Percentiles rank a stretch among this genome's conserved stretches.
phyloP scores from a whole-genome alignment of 2,329 filamentous ascomycete species.

The Venturia pyrina region DNA sequence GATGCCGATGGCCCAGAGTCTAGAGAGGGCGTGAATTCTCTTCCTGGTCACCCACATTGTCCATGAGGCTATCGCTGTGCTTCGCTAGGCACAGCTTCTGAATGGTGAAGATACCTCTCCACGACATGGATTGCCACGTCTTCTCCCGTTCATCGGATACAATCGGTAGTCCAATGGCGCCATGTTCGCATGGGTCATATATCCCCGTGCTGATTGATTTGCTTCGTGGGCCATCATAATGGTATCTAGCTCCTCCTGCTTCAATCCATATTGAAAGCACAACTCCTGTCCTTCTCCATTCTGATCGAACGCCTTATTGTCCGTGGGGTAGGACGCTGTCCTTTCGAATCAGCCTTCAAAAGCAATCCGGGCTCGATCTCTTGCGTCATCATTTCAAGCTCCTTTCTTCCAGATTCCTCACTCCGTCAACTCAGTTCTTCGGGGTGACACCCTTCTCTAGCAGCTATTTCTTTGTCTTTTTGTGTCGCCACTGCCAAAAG shows the following conservation, averaged over 20 bases:
- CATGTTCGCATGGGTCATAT: neutral
- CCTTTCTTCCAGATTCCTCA: neutral
- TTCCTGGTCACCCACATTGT: neutral
- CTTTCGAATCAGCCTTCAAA: neutral
- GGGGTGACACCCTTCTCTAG: neutral
- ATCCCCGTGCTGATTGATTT: neutral
- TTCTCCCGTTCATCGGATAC: neutral
- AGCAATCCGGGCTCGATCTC: neutral
- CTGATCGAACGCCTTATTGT: neutral
- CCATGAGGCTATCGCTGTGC: neutral
- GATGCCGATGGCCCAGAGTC: neutral
- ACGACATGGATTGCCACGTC: neutral
- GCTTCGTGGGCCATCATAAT: neutral
- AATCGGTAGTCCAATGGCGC: neutral
- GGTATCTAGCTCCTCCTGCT: neutral
- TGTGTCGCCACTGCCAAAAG: neutral
- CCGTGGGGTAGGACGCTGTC: neutral
- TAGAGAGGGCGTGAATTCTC: neutral
- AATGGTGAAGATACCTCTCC: neutral
- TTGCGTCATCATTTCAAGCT: neutral
- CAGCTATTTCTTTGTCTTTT: neutral
- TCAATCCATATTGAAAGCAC: neutral
- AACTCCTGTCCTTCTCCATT: neutral
- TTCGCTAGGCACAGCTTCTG: neutral
- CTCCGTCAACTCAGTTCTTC: neutral